phyloP scores from a whole-genome alignment of 202 grass and related monocot species.

The Bolboschoenoplectus hybrid region DNA sequence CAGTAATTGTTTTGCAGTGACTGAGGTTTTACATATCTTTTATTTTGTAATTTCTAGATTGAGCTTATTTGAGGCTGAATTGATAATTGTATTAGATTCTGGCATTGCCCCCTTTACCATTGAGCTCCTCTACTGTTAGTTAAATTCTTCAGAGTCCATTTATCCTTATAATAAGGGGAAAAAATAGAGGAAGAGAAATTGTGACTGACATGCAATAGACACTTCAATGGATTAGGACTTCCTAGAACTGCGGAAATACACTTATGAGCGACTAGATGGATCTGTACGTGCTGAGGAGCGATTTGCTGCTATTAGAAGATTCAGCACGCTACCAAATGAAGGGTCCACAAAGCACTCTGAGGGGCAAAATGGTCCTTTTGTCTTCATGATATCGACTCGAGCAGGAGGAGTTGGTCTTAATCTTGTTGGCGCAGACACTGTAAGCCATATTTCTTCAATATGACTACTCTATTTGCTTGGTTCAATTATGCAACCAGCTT shows the following conservation, averaged over 20 bases:
- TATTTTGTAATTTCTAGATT: neutral
- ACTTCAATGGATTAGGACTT: conserved; percentile 68
- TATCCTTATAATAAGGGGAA: neutral
- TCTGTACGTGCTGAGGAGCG: conserved; percentile 94
- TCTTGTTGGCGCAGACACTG: conserved; percentile 93
- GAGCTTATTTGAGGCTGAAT: conserved; percentile 16
- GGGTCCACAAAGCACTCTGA: conserved; percentile 45
- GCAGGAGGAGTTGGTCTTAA: conserved; percentile 95
- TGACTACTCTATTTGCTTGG: conserved; percentile 26
- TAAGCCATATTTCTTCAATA: conserved; percentile 54
- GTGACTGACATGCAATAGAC: neutral
- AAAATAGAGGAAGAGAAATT: neutral
- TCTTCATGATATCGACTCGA: conserved; percentile 99
- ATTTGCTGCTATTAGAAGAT: conserved; percentile 91
- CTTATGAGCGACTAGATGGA: conserved; percentile 89
- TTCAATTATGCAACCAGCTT: conserved; percentile 27
- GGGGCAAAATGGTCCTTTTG: conserved; percentile 68
- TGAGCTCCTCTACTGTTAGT: conserved; percentile 11
- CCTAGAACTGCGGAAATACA: conserved; percentile 79
- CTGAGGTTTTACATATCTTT: neutral
- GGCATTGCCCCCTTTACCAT: neutral
- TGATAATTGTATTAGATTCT: neutral
- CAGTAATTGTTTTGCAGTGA: neutral
- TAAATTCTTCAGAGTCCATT: neutral
- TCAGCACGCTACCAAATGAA: conserved; percentile 58